phyloP scores from a whole-genome alignment of 169 alveolate species.

The Eimeria maxima region DNA sequence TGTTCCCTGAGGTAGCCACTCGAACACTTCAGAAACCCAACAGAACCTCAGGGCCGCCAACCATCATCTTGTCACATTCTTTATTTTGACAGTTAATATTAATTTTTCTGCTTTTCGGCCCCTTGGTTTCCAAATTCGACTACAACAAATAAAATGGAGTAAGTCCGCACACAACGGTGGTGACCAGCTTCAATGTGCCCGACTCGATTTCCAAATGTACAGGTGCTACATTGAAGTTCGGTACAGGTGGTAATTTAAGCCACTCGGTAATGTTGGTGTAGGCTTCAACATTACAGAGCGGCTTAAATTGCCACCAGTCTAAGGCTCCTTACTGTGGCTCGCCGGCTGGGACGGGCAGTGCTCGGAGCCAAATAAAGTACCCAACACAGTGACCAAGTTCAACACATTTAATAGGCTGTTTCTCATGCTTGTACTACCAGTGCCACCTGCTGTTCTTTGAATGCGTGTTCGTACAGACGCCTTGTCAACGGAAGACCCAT shows the following conservation, averaged over 20 bases:
- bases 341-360: not conserved
- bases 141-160: constrained; percentile 30
- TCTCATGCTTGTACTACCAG: not conserved
- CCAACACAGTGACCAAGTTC: not conserved
- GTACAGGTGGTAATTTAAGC: not conserved
- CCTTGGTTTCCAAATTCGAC: not conserved
- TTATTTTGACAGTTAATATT: not conserved
- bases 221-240: not conserved
- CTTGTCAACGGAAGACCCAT: not conserved
- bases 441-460: not conserved
- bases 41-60: not conserved
- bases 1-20: not conserved
- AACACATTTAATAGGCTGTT: not conserved
- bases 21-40: not conserved
- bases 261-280: not conserved
- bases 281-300: not conserved
- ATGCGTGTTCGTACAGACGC: constrained; percentile 14
- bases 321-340: not conserved
- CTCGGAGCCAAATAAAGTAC: not conserved
- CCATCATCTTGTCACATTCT: not conserved
- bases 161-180: not conserved
- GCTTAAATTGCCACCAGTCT: no score
- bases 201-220: not conserved
- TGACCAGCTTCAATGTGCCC: not conserved
- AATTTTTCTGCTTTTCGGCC: not conserved